These are phyloP conservation scores for Henckelia pumila DNA, from an alignment of 257 asterid genomes.

Conservation along the genomic window DNA sequence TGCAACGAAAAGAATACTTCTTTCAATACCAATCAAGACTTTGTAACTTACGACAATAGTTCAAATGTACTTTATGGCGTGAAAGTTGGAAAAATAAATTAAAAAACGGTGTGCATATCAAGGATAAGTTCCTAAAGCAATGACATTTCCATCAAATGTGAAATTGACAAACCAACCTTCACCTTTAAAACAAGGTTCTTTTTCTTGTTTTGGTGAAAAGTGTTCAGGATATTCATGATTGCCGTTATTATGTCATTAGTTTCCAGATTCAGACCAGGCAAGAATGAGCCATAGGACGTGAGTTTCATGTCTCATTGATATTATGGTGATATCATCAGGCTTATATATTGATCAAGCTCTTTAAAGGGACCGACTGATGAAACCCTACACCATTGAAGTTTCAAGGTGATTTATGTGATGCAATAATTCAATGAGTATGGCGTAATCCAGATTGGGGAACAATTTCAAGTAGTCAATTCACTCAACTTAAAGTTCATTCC, in stretches of 20 bases:
- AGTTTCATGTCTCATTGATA: background rate
- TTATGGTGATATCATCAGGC: background rate
- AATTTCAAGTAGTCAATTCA: background rate
- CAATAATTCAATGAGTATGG: background rate
- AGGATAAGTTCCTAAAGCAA: background rate
- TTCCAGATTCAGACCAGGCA: background rate
- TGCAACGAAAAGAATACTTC: slow-evolving; percentile 21
- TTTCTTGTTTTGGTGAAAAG: background rate
- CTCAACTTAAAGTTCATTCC: background rate
- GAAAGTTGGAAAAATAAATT: background rate
- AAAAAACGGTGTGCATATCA: no score
- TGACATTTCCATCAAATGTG: background rate
- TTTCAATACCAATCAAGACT: slow-evolving; percentile 1
- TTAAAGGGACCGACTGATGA: background rate
- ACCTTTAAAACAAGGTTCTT: background rate
- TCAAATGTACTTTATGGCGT: background rate
- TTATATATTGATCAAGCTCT: background rate
- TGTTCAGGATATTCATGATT: background rate
- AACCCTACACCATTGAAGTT: background rate
- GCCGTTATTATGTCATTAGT: background rate
- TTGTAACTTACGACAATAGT: background rate
- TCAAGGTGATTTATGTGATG: background rate
- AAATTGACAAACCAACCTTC: background rate
- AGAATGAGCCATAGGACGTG: background rate
- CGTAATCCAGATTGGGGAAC: background rate